Base-by-base conservation (phyloP, 1,284 basidiomycete species). In the Xerocomus tenax region DNA sequence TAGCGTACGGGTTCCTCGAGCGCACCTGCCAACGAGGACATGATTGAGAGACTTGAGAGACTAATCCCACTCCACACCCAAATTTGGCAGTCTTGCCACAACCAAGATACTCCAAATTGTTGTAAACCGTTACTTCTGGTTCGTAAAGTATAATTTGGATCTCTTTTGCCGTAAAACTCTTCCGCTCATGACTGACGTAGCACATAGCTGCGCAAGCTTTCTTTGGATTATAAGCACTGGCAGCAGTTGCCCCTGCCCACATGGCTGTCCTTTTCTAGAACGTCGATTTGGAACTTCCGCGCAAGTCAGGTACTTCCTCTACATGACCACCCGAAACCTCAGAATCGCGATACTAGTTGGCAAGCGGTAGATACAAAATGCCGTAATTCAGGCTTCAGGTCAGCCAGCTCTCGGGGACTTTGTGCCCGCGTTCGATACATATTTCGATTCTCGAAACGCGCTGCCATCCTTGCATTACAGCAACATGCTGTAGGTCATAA, bases 11-110 rank as follows among this genome's bases (percentile, higher is more conserved):
- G 64, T 43, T 59, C 60, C 13, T 58, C 64, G 8, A 74, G 62
- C 6, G 72, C 71, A 9, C 68, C 70, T 8, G 71, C 72, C 10
- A 72, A 59, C 3, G 72, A 74, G 34, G 71, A 74, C 70, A 72
- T 72, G 51, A 39, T 18, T 38, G 47, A 39, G 30, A 8, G 28
- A 42, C 5, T 32, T 15, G 12, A 23, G 32, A 47, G 26, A 30
- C 38, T 25, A 12, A 19, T 36, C 35, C 18, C 12, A 15, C 13
- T 29, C 8, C n/a, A 35, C 21, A 34, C 16, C 60, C 51, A 45
- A 50, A 65, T 64, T 50, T 39, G 58, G 60, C 8, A 56, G 30
- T n/a, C n/a, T n/a, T n/a, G 6, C 30, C 35, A 38, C 30, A 3
- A 25, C 40, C 13, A 41, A 23, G 1, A 44, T 23, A 45, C 29